phyloP scores from a whole-genome alignment of 2,329 filamentous ascomycete genomes.

The Leptographium wingfieldii region DNA sequence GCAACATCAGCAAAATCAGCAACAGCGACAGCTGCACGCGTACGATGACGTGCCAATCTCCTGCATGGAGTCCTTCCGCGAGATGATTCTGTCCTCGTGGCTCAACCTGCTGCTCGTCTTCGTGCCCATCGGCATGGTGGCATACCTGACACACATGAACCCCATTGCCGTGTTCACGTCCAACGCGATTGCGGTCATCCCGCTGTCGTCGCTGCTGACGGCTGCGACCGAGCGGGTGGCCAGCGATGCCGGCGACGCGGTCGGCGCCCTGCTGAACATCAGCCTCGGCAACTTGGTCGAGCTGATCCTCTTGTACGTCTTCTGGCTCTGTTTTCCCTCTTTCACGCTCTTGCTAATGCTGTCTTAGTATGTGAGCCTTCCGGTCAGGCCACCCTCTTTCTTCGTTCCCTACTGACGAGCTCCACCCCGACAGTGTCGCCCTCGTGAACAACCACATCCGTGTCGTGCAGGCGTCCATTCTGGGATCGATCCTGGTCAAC shows the following conservation, averaged over 20 bases:
- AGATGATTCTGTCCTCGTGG: conserved; percentile 58
- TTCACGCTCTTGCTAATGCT: conserved; percentile 10
- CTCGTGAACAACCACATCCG: conserved; percentile 75
- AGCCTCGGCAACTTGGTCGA: conserved; percentile 67
- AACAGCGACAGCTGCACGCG: neutral
- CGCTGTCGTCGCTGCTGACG: conserved; percentile 57
- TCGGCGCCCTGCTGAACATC: conserved; percentile 19
- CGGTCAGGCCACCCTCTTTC: neutral
- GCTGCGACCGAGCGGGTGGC: conserved; percentile 66
- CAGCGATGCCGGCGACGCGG: conserved; percentile 6
- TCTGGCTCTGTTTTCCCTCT: neutral
- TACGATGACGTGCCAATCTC: neutral
- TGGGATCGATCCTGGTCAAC: conserved; percentile 90
- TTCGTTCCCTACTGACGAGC: conserved; percentile 12
- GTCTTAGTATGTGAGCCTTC: conserved; percentile 50
- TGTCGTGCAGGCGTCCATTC: conserved; percentile 96
- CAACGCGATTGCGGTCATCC: conserved; percentile 65
- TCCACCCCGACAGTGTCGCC: conserved; percentile 38
- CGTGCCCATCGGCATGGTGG: conserved; percentile 64
- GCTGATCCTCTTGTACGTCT: conserved; percentile 57
- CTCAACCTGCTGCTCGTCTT: conserved; percentile 66
- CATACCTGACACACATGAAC: conserved; percentile 37
- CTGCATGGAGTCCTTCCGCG: conserved; percentile 2
- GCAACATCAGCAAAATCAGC: neutral
- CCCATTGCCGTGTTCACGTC: conserved; percentile 56